Evolutionary conservation across 2,329 filamentous ascomycete species (phyloP), one percentile per base, ranked within the genome.

Genomic region (Lasiodiplodia gonubiensis): DNA sequence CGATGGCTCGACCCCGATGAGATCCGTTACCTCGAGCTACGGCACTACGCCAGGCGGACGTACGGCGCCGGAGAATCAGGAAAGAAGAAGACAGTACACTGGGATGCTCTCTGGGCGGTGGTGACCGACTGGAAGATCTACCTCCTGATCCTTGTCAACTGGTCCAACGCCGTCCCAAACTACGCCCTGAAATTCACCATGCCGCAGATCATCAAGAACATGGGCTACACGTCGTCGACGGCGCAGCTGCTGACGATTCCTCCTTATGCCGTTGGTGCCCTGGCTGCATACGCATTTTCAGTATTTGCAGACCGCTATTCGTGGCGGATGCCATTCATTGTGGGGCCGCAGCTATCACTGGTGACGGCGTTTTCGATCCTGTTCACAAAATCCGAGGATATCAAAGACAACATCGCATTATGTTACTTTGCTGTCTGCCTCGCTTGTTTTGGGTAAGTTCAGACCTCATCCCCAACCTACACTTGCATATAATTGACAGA

Each of bases 391-490:
- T 49, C 77, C 1, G 78, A 71, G 4, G 71, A 80, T 8, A 78
- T 83, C 37, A 69, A 75, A 21, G 68, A 78, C 23, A 82, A 83
- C 61, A 75, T 83, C 12, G 79, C 75, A 0, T 70, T 80, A 0
- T 80, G 80, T 60, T 83, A 82, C 68, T 82, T 83, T 59, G 81
- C 78, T 0, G 78, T 84, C 35, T 81, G 79, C 48, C 71, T 85
- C 4, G 79, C 82, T 0, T 82, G 76, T 35, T 74, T 80, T 11
- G 79, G 80, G 57, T 61, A 51, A 33, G 57, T 12, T 10, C 18
- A 14, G 25, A 14, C 49, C 30, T 1, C 30, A 33, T 52, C 18
- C 21, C 21, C 23, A 2, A 14, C 23, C 11, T 27, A 21, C 11
- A 7, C 8, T 1, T 66, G 64, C 16, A 11, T 52, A 14, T 8